Evolutionary conservation across 2,329 filamentous ascomycete species (phyloP).

Genomic region (Metarhizium album): DNA sequence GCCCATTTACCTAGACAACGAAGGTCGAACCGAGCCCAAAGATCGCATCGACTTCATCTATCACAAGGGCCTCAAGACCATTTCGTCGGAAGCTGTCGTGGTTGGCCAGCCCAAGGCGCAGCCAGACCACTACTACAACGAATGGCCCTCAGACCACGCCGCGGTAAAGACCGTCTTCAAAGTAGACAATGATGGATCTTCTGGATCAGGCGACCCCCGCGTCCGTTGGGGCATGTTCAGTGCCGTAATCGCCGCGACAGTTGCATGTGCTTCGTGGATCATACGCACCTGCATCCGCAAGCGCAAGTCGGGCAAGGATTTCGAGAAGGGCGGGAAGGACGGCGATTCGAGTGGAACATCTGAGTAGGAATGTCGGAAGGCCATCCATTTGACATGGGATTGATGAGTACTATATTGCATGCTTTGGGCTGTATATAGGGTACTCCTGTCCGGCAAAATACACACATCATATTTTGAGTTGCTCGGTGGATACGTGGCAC

Average conservation of each 20-base stretch:
- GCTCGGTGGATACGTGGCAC: too few species aligned
- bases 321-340: not conserved
- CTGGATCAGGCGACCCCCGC: not conserved
- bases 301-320: not conserved
- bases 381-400: not conserved
- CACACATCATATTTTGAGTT: too few species aligned
- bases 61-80: slow-evolving; percentile 24
- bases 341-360: not conserved
- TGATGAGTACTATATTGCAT: not conserved
- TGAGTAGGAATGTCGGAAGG: not conserved
- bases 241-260: not conserved
- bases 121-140: slow-evolving; percentile 25
- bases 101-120: slow-evolving; percentile 22
- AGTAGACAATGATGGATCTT: not conserved
- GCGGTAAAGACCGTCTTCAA: slow-evolving; percentile 21
- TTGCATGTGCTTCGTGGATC: not conserved
- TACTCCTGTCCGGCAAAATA: too few species aligned
- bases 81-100: slow-evolving; percentile 20
- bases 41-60: slow-evolving; percentile 34
- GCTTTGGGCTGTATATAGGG: not conserved
- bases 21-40: slow-evolving; percentile 22
- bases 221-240: not conserved
- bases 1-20: slow-evolving; percentile 25
- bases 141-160: slow-evolving; percentile 32
- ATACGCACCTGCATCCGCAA: not conserved